Evolutionary conservation across 2,329 filamentous ascomycete species (phyloP).

Genomic region (Nemania diffusa): DNA sequence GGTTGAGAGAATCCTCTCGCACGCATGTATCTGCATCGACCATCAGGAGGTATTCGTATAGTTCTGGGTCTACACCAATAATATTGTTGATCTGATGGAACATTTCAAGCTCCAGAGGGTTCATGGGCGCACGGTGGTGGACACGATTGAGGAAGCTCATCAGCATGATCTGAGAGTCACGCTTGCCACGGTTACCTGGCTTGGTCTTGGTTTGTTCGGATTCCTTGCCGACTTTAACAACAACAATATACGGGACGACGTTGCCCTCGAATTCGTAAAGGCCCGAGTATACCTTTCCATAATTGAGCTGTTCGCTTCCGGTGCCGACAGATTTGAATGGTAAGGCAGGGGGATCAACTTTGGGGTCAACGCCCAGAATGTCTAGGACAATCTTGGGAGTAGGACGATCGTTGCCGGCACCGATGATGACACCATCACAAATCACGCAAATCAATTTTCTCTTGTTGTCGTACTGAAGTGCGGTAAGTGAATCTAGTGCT

Average conservation of each 20-base stretch:
- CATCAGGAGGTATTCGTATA: conserved; percentile 98
- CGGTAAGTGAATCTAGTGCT: conserved; percentile 92
- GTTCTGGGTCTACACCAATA: conserved; percentile 95
- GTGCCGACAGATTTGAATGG: conserved; percentile 93
- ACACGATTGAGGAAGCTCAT: conserved; percentile 99
- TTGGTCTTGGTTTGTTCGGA: conserved; percentile 91
- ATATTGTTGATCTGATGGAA: conserved; percentile 99
- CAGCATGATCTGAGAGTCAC: conserved; percentile 94
- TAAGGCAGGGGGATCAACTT: conserved; percentile 92
- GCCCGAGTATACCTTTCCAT: conserved; percentile 97
- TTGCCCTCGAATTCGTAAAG: conserved; percentile 98
- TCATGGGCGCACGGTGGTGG: conserved; percentile 94
- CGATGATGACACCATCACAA: conserved; percentile 96
- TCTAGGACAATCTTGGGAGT: conserved; percentile 98
- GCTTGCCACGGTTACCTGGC: conserved; percentile 97
- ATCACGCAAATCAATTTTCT: conserved; percentile 96
- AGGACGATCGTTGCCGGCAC: conserved; percentile 93
- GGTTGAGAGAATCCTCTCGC: conserved; percentile 88
- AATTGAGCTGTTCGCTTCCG: conserved; percentile 93
- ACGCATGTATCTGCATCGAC: conserved; percentile 98
- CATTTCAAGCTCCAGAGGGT: conserved; percentile 94
- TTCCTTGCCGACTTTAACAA: conserved; percentile 97
- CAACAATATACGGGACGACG: conserved; percentile 93
- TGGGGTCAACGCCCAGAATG: conserved; percentile 95
- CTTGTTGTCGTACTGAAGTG: conserved; percentile 97